A percentile compares a stretch with the other conserved stretches of the same genome.
Evolutionary conservation across 2,329 filamentous ascomycete genomes (phyloP).

Genomic region (Cladophialophora yegresii): DNA sequence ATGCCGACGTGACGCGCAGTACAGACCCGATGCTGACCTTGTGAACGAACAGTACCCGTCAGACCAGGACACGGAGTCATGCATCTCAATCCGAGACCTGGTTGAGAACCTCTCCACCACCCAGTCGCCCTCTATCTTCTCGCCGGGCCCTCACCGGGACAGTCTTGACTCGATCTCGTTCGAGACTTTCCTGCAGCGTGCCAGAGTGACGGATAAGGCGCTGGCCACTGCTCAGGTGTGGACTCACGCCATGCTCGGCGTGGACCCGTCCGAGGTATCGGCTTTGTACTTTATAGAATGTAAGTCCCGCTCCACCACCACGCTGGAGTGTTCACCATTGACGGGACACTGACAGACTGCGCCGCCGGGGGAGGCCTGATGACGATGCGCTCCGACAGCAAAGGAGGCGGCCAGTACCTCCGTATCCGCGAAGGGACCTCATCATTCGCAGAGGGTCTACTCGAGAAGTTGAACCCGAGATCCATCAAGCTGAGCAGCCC

Average conservation of each 20-base stretch:
- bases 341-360: slow-evolving; percentile 43
- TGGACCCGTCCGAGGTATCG: slow-evolving; percentile 53
- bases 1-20: background rate
- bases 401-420: slow-evolving; percentile 57
- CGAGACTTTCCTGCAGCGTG: slow-evolving; percentile 44
- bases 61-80: slow-evolving; percentile 26
- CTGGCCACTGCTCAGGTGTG: slow-evolving; percentile 44
- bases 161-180: slow-evolving; percentile 45
- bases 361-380: slow-evolving; percentile 55
- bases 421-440: slow-evolving; percentile 54
- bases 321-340: background rate
- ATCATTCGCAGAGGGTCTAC: slow-evolving; percentile 45
- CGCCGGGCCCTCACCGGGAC: slow-evolving; percentile 23
- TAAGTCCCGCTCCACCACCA: background rate
- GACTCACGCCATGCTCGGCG: slow-evolving; percentile 52
- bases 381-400: slow-evolving; percentile 56
- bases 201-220: slow-evolving; percentile 30
- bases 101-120: slow-evolving; percentile 23
- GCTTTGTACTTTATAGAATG: slow-evolving; percentile 58
- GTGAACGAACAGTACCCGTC: slow-evolving; percentile 20
- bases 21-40: slow-evolving; percentile 2
- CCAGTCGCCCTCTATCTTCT: slow-evolving; percentile 28
- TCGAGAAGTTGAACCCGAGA: slow-evolving; percentile 40
- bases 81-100: slow-evolving; percentile 27
- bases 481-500: slow-evolving; percentile 38